Evolutionary conservation across 257 asterid species (phyloP).

Genomic region (Solanum rostratum): DNA sequence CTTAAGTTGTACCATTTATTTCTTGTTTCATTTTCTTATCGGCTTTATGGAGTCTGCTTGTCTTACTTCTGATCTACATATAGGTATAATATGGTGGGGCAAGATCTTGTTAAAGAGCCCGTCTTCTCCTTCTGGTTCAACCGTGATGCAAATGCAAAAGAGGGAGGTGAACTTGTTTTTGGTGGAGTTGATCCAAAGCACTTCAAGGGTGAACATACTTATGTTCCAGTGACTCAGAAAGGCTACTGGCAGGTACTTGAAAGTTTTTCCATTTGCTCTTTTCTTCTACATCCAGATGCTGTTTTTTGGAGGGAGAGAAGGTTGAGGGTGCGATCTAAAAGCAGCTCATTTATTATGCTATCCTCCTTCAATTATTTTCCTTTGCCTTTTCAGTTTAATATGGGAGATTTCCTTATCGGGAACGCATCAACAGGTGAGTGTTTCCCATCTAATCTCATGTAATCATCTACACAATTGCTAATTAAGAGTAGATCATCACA

Average conservation of each 20-base stretch:
- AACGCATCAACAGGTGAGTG: conserved; percentile 61
- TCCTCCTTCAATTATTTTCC: not conserved
- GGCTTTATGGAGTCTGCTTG: not conserved
- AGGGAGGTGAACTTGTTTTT: conserved; percentile 81
- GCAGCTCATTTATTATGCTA: not conserved
- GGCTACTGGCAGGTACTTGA: conserved; percentile 88
- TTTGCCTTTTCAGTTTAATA: conserved; percentile 37
- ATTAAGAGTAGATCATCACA: not conserved
- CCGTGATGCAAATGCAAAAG: conserved; percentile 55
- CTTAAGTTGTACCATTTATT: not conserved
- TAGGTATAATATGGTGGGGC: conserved; percentile 83
- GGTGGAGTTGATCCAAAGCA: conserved; percentile 78
- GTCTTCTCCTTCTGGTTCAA: conserved; percentile 84
- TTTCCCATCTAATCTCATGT: not conserved
- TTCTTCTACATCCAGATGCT: not conserved
- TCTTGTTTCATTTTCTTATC: not conserved
- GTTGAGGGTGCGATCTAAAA: not conserved
- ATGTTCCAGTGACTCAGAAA: conserved; percentile 63
- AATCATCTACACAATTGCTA: not conserved
- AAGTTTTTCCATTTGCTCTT: not conserved
- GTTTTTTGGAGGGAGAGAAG: not conserved
- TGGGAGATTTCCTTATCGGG: conserved; percentile 73
- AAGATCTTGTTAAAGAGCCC: conserved; percentile 63
- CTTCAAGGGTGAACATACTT: conserved; percentile 63
- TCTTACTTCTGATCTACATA: not conserved